Conservation (phyloP, 148 eudicot species). For the Hydrangea macrophylla region DNA sequence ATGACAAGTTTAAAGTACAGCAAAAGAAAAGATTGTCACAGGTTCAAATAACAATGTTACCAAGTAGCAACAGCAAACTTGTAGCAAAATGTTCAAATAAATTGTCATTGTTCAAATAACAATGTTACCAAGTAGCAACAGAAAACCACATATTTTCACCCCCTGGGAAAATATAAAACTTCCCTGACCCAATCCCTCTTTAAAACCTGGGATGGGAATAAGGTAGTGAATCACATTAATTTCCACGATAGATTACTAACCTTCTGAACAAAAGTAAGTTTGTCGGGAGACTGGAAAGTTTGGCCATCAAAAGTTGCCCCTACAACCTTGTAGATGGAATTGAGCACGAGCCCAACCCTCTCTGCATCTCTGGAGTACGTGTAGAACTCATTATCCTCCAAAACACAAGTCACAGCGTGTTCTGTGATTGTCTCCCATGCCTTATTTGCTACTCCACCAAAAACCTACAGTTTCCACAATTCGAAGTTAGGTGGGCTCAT, state of each 20-base stretch:
- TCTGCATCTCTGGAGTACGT: slow-evolving; percentile 30
- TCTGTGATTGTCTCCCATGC: slow-evolving; percentile 42
- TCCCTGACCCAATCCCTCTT: too few species aligned
- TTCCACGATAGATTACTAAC: slow-evolving; percentile 24
- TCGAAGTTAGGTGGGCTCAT: background rate
- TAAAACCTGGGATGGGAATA: background rate
- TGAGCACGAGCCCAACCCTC: slow-evolving; percentile 36
- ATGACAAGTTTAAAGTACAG: too few species aligned
- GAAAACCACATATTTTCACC: too few species aligned
- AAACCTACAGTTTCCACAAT: slow-evolving; percentile 28
- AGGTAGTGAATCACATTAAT: background rate
- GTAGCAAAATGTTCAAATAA: too few species aligned
- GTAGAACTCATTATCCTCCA: slow-evolving; percentile 32
- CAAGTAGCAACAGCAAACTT: too few species aligned
- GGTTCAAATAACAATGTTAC: too few species aligned
- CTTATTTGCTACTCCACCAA: slow-evolving; percentile 32
- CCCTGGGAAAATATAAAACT: too few species aligned
- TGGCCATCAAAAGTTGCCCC: slow-evolving; percentile 44
- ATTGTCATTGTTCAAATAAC: too few species aligned
- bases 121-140: too few species aligned
- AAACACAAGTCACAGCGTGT: slow-evolving; percentile 46
- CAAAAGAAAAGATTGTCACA: too few species aligned
- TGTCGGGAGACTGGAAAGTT: slow-evolving; percentile 23
- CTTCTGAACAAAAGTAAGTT: slow-evolving; percentile 32
- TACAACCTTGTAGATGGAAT: slow-evolving; percentile 37